Conservation (phyloP, 1,284 basidiomycete species). For the Naganishia liquefaciens region DNA sequence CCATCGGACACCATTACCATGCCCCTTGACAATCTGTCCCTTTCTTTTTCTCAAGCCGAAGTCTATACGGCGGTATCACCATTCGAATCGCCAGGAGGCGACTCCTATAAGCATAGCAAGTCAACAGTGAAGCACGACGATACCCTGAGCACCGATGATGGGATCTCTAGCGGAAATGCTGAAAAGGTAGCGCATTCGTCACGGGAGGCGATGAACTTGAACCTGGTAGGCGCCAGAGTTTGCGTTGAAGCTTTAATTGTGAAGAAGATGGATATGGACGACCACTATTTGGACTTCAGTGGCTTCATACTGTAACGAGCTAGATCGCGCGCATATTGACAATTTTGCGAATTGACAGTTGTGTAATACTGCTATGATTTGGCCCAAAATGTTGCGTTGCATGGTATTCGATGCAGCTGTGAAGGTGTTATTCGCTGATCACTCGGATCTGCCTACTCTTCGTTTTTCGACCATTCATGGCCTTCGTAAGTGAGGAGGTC, state of each 20-base stretch:
- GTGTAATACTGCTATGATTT: too few relatives aligned
- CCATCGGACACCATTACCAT: constrained; percentile 34
- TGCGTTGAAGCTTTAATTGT: constrained; percentile 54
- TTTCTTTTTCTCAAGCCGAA: constrained; percentile 48
- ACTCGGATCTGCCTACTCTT: too few relatives aligned
- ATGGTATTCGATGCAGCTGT: too few relatives aligned
- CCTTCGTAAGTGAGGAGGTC: constrained; percentile 35
- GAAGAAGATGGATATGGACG: constrained; percentile 44
- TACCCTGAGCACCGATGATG: too few relatives aligned
- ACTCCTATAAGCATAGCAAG: neutral
- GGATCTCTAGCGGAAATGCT: too few relatives aligned
- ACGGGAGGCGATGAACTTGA: neutral
- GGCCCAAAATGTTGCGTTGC: too few relatives aligned
- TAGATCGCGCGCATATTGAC: too few relatives aligned
- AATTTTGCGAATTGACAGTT: too few relatives aligned
- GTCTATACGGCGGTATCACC: constrained; percentile 10
- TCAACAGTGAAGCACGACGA: too few relatives aligned
- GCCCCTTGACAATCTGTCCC: constrained; percentile 49
- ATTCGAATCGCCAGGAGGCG: neutral
- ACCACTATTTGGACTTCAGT: constrained; percentile 33
- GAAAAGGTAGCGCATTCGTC: neutral
- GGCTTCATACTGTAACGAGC: constrained; percentile 15
- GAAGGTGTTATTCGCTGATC: too few relatives aligned
- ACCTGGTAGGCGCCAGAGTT: constrained; percentile 42
- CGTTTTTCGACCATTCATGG: constrained; percentile 5